Conservation (phyloP, 2,329 filamentous ascomycete species). For the Teratosphaeria gauchensis region DNA sequence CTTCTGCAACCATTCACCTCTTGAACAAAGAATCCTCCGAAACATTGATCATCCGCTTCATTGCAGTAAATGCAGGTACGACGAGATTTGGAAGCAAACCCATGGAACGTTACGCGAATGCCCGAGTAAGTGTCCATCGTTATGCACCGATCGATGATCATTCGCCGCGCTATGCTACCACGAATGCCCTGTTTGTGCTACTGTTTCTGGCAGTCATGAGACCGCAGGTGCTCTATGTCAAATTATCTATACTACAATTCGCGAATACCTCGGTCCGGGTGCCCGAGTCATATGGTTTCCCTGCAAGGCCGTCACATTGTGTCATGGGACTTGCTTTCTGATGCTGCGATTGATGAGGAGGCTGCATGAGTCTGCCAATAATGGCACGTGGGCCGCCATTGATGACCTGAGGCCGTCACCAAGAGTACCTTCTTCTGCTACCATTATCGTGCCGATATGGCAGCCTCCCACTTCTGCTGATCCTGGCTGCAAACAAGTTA, state of each 20-base stretch:
- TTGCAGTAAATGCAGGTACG: neutral
- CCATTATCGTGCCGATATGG: constrained; percentile 39
- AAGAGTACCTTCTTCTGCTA: neutral
- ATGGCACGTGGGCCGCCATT: neutral
- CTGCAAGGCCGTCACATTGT: neutral
- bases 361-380: no score
- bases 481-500: constrained; percentile 46
- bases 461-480: constrained; percentile 78
- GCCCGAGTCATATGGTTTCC: neutral
- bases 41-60: neutral
- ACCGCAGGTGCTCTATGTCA: neutral
- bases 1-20: neutral
- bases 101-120: neutral
- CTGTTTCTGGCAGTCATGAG: neutral
- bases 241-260: neutral
- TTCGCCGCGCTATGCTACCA: neutral
- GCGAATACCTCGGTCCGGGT: neutral
- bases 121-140: neutral
- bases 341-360: no score
- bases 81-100: neutral
- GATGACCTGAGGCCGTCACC: neutral
- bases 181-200: neutral
- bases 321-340: no score
- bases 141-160: neutral
- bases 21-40: neutral